These are phyloP conservation scores for Penicillium ochrochloron DNA, from an alignment of 495 filamentous ascomycete genomes.

Conservation along the genomic window DNA sequence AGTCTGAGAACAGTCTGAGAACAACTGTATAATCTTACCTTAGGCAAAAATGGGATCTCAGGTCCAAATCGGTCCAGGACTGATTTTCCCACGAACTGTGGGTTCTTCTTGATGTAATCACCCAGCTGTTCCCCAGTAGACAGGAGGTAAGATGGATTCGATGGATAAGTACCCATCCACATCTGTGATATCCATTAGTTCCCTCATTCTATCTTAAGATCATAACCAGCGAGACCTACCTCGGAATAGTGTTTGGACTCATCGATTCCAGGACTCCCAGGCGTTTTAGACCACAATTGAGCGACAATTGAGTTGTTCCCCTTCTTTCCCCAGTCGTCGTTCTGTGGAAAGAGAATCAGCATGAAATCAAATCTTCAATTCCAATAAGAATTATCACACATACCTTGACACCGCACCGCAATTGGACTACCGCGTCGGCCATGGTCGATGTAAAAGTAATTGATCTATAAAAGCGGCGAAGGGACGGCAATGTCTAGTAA, in stretches of 20 bases:
- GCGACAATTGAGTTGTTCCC: slow-evolving; percentile 49
- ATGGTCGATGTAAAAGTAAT: slow-evolving; percentile 20
- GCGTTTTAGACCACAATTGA: slow-evolving; percentile 48
- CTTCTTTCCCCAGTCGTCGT: slow-evolving; percentile 55
- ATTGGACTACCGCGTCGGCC: slow-evolving; percentile 46
- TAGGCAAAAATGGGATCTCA: slow-evolving; percentile 76
- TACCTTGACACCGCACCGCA: slow-evolving; percentile 50
- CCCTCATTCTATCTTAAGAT: not conserved
- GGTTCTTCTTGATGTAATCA: slow-evolving; percentile 66
- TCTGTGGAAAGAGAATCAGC: slow-evolving; percentile 30
- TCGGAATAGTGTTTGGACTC: slow-evolving; percentile 53
- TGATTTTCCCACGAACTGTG: slow-evolving; percentile 66
- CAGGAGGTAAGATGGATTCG: slow-evolving; percentile 66
- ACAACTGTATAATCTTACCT: slow-evolving; percentile 43
- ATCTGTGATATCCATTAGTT: slow-evolving; percentile 46
- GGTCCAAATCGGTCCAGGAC: slow-evolving; percentile 66
- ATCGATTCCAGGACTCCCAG: slow-evolving; percentile 41
- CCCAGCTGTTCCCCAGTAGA: slow-evolving; percentile 65
- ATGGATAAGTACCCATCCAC: slow-evolving; percentile 84
- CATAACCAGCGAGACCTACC: slow-evolving; percentile 25
- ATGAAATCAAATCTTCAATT: not conserved
- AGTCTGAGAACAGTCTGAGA: not conserved
- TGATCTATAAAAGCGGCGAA: not conserved
- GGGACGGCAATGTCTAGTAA: not conserved
- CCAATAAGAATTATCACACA: not conserved